Evolutionary conservation across 768 basidiomycete genomes (phyloP).

Genomic region (Mycena maculata): DNA sequence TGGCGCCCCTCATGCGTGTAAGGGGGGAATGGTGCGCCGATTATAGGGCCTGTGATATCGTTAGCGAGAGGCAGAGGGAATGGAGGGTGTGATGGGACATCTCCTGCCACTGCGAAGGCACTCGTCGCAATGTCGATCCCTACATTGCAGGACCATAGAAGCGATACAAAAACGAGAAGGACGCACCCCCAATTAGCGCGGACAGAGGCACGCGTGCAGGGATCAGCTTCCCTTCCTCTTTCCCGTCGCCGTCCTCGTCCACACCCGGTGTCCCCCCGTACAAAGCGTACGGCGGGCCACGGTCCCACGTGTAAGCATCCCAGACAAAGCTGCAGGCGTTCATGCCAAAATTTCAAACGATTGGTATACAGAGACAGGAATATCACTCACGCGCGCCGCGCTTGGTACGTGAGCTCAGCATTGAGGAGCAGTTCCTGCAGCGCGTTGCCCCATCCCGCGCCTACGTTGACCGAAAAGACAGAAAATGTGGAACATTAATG

Average conservation of each 20-base stretch:
- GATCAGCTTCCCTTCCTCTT: constrained; percentile 48
- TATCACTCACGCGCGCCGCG: constrained; percentile 54
- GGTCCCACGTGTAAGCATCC: neutral
- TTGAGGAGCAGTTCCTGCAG: constrained; percentile 62
- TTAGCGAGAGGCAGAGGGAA: no score
- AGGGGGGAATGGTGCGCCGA: neutral
- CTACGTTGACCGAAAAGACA: no score
- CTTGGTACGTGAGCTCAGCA: constrained; percentile 50
- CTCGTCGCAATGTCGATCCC: no score
- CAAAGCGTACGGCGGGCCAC: neutral
- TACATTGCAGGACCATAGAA: neutral
- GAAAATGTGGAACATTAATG: no score
- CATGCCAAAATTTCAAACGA: no score
- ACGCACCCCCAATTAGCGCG: constrained; percentile 55
- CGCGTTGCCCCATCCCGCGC: constrained; percentile 60
- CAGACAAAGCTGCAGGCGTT: neutral
- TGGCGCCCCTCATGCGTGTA: no score
- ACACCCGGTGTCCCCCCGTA: neutral
- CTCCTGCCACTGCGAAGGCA: no score
- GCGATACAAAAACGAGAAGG: neutral
- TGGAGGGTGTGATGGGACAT: no score
- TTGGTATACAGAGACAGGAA: neutral
- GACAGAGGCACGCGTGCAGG: constrained; percentile 60
- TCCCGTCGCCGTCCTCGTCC: neutral
- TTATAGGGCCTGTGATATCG: neutral